Evolutionary conservation across 225 moss, liverwort and hornwort genomes (phyloP), one percentile per base, ranked within the genome.

Genomic region (Anthoceros angustus): DNA sequence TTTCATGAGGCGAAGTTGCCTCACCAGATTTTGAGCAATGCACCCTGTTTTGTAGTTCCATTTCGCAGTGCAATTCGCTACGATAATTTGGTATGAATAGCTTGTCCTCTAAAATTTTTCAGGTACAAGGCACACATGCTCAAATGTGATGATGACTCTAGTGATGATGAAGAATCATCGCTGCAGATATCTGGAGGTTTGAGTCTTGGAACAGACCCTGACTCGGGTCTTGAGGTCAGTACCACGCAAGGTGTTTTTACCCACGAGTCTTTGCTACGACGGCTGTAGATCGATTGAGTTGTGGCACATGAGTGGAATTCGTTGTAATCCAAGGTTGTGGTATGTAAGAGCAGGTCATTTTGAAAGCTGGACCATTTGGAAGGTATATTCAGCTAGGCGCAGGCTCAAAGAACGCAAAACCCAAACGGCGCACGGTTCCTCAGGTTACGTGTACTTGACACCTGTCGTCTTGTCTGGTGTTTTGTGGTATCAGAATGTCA

Each of bases 331-430:
- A 40, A 8, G 43, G 43, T 16, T 9, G 5, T 68, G 62, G 9
- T 15, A 41, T 6, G 23, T 55, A 11, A 63, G 68, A 46, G 49
- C 70, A 98, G 95, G 77, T 98, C 41, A 63, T 73, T 39, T 42
- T 85, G 75, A 91, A 88, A 74, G 65, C 49, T 71, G 95, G 95
- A 42, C 95, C 91, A n/a, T 98, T 83, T 70, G 95, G 95, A 65
- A 80, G 77, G 63, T 98, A 98, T 74, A 69, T 98, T 63, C 88
- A 98, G 76, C 75, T 91, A 50, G 95, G 88, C 67, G 77, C 68
- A 77, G 78, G 78, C 55, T 88, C 91, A 25, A 88, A 77, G 68
- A 83, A 82, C 64, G 83, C 84, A 69, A 94, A 83, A 69, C 91
- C 91, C 39, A 85, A 85, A 68, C 88, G 95, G 62, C 74, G 83